phyloP scores from a whole-genome alignment of 768 basidiomycete genomes.

The Hypsizygus marmoreus region DNA sequence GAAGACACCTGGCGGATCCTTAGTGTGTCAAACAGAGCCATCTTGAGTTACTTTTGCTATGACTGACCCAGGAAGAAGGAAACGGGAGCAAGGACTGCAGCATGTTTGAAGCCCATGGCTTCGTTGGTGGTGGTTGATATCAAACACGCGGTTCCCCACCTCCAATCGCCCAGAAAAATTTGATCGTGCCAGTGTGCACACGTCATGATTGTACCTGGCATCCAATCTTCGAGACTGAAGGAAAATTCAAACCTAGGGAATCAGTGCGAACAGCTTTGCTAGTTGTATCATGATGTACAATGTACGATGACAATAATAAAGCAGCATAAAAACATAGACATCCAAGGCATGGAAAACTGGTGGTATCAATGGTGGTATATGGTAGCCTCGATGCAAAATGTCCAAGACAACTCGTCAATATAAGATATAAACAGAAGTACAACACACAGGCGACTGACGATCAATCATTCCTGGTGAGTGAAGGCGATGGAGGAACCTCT shows the following conservation, averaged over 20 bases:
- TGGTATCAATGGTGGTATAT: conserved; percentile 21
- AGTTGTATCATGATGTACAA: no score
- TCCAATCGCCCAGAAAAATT: conserved; percentile 18
- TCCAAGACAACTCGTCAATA: no score
- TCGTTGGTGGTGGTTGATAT: conserved; percentile 6
- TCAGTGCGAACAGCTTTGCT: no score
- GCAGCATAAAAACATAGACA: conserved; percentile 11
- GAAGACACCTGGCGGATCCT: conserved; percentile 56
- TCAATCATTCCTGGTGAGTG: conserved; percentile 23
- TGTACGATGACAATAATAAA: conserved; percentile 12
- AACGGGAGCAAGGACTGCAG: conserved; percentile 82
- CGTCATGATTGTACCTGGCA: conserved; percentile 17
- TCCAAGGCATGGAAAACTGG: conserved; percentile 8
- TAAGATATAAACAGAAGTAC: conserved; percentile 6
- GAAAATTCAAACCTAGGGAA: no score
- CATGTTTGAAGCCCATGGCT: conserved; percentile 86
- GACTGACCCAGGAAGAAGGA: conserved; percentile 86
- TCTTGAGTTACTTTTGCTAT: conserved; percentile 14
- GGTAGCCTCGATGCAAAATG: conserved; percentile 8
- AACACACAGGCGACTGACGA: conserved; percentile 8
- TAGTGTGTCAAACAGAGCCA: conserved; percentile 2
- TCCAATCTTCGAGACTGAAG: no score
- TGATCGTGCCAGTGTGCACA: conserved; percentile 38
- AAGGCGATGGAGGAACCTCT: conserved; percentile 25
- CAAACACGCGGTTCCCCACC: background rate